Evolutionary conservation across 2,329 filamentous ascomycete genomes (phyloP).

Genomic region (Botrytis fragariae): DNA sequence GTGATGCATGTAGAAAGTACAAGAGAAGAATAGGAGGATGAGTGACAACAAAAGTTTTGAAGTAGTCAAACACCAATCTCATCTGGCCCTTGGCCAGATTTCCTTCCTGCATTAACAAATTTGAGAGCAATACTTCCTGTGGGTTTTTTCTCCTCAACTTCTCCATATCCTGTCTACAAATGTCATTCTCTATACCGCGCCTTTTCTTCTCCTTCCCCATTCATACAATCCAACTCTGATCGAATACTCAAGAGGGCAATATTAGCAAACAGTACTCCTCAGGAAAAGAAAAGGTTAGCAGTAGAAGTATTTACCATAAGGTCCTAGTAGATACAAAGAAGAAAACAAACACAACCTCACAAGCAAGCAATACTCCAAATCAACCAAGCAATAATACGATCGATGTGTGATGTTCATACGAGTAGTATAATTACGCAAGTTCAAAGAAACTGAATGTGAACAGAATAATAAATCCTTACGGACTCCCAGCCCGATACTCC

Average conservation of each 20-base stretch:
- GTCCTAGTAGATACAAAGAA: neutral
- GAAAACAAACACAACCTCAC: neutral
- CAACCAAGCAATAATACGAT: neutral
- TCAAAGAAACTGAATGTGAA: neutral
- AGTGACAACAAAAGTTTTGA: neutral
- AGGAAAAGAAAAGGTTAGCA: neutral
- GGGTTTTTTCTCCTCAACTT: neutral
- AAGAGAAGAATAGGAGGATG: neutral
- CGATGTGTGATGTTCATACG: neutral
- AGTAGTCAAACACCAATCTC: neutral
- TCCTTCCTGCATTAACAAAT: neutral
- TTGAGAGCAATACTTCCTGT: neutral
- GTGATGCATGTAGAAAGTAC: too few relatives aligned
- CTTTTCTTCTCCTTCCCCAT: neutral
- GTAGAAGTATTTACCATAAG: neutral
- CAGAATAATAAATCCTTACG: neutral
- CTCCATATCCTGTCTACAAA: neutral
- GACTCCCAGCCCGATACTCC: neutral
- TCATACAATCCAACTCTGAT: neutral
- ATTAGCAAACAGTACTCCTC: neutral
- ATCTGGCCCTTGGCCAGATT: too few relatives aligned
- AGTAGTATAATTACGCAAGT: neutral
- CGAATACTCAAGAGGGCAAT: too few relatives aligned
- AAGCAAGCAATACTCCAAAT: neutral
- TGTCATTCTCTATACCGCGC: neutral